phyloP scores from a whole-genome alignment of 768 basidiomycete genomes.

The Suillus subalutaceus region DNA sequence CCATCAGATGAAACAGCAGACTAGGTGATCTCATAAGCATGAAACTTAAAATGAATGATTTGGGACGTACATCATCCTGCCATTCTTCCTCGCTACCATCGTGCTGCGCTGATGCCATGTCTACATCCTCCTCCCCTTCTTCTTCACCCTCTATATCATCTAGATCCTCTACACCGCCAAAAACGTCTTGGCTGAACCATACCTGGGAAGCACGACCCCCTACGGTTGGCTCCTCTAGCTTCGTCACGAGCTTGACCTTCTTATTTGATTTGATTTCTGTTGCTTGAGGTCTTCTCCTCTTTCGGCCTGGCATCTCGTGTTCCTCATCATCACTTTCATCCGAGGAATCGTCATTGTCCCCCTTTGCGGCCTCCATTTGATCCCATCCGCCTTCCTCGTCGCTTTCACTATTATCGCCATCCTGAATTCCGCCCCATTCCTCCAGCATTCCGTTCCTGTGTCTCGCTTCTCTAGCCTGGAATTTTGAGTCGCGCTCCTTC shows the following conservation, averaged over 20 bases:
- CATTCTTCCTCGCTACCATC: slow-evolving; percentile 35
- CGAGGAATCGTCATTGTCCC: slow-evolving; percentile 48
- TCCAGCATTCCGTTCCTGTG: slow-evolving; percentile 73
- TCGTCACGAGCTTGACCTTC: slow-evolving; percentile 54
- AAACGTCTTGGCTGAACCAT: slow-evolving; percentile 97
- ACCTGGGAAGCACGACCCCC: slow-evolving; percentile 66
- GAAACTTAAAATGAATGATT: background rate
- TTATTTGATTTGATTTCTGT: slow-evolving; percentile 39
- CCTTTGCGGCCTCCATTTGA: slow-evolving; percentile 58
- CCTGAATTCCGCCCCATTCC: slow-evolving; percentile 79
- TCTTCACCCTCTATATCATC: slow-evolving; percentile 42
- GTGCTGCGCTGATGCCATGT: slow-evolving; percentile 31
- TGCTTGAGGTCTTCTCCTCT: slow-evolving; percentile 43
- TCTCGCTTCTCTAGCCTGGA: slow-evolving; percentile 78
- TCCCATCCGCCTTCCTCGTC: slow-evolving; percentile 73
- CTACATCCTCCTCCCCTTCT: slow-evolving; percentile 24
- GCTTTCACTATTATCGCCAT: slow-evolving; percentile 41
- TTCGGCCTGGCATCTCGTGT: slow-evolving; percentile 32
- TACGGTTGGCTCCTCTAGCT: slow-evolving; percentile 41
- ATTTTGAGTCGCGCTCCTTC: slow-evolving; percentile 86
- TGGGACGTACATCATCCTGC: slow-evolving; percentile 28
- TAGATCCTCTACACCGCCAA: slow-evolving; percentile 61
- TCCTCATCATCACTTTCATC: slow-evolving; percentile 53
- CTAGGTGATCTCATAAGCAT: slow-evolving; percentile 19
- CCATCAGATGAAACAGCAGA: slow-evolving; percentile 36